Conservation (phyloP, 2,329 filamentous ascomycete genomes). For the Aspergillus floridensis region DNA sequence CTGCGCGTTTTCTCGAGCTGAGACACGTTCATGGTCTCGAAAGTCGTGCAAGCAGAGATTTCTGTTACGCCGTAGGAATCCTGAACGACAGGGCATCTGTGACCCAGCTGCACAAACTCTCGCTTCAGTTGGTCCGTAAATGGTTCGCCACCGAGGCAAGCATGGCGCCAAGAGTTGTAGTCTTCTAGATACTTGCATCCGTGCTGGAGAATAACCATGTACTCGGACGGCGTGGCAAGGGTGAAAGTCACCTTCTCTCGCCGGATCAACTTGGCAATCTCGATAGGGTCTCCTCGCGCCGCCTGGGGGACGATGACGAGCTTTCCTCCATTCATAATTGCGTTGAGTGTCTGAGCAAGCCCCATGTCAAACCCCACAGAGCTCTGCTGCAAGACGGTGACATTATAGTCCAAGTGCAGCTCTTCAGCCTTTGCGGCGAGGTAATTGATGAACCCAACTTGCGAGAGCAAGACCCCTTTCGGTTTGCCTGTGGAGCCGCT, state of each 20-base stretch:
- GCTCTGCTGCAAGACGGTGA: constrained; percentile 3
- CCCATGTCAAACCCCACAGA: constrained; percentile 6
- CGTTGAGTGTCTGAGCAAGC: constrained; percentile 3
- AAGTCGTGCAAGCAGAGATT: neutral
- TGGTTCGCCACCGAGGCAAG: constrained; percentile 4
- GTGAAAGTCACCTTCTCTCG: neutral
- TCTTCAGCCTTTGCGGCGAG: neutral
- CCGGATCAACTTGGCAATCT: neutral
- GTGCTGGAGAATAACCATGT: neutral
- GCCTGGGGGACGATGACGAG: constrained; percentile 3
- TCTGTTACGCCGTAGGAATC: constrained; percentile 5
- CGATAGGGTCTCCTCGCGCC: neutral
- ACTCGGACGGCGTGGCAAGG: constrained; percentile 4
- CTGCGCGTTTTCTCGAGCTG: neutral
- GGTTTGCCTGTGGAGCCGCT: constrained; percentile 8
- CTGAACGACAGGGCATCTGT: neutral
- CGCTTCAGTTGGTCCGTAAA: neutral
- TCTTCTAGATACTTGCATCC: neutral
- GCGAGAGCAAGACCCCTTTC: neutral
- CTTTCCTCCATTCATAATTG: neutral
- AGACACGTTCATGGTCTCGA: neutral
- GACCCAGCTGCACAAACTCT: constrained; percentile 5
- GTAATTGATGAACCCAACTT: neutral
- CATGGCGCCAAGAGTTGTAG: neutral
- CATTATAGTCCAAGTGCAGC: neutral